Percentiles rank a stretch among this genome's conserved stretches.
phyloP scores from a whole-genome alignment of 2,329 filamentous ascomycete genomes.

The Lasiodiplodia citricola region DNA sequence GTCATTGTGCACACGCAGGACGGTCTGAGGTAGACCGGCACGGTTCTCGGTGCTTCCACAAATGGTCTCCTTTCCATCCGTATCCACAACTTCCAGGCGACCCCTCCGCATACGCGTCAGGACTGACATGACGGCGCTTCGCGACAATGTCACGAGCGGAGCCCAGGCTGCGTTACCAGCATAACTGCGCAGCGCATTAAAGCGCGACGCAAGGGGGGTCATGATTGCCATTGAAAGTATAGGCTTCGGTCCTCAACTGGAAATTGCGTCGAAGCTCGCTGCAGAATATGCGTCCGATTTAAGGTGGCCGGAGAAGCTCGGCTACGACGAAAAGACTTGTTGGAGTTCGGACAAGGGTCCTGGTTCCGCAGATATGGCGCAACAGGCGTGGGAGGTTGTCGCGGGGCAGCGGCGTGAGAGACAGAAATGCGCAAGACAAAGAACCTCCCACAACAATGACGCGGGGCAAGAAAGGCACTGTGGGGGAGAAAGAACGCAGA shows the following conservation, averaged over 20 bases:
- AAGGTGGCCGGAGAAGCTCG: not conserved
- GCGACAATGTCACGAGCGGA: constrained; percentile 53
- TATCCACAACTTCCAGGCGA: constrained; percentile 52
- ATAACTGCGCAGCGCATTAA: constrained; percentile 48
- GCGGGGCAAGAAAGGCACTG: constrained; percentile 5
- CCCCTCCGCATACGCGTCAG: constrained; percentile 54
- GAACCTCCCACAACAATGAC: not conserved
- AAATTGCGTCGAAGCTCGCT: not conserved
- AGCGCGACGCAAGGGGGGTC: constrained; percentile 43
- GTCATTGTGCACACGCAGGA: constrained; percentile 67
- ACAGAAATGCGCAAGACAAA: not conserved
- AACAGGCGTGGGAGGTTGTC: not conserved
- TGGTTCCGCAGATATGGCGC: not conserved
- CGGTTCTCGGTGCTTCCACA: constrained; percentile 44
- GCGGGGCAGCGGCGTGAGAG: not conserved
- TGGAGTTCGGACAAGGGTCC: not conserved
- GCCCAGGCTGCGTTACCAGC: constrained; percentile 55
- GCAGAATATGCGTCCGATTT: not conserved
- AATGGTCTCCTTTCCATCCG: constrained; percentile 50
- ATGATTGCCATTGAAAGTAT: constrained; percentile 41
- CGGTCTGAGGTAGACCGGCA: constrained; percentile 52
- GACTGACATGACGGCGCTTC: constrained; percentile 52
- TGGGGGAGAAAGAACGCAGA: not conserved
- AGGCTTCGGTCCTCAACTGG: not conserved
- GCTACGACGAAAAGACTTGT: not conserved